These are phyloP conservation scores for Saussurea involucrata DNA, from an alignment of 129 eudicot species.

Conservation along the genomic window DNA sequence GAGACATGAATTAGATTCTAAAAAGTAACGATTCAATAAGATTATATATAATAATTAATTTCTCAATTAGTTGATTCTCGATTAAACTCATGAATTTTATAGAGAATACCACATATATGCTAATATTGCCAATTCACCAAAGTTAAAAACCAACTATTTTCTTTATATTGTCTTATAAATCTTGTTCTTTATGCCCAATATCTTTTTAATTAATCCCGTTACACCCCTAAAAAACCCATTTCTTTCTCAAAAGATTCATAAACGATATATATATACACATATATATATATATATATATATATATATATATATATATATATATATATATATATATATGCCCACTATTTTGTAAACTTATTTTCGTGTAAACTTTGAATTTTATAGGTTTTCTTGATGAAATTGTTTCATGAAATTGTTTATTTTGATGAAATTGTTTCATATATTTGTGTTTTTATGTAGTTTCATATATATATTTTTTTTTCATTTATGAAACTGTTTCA, in stretches of 20 bases:
- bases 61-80: not conserved
- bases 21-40: slow-evolving; percentile 14
- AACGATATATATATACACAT: not conserved
- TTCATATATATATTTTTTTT: too few relatives aligned
- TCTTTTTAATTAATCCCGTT: not conserved
- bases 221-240: not conserved
- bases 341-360: too few relatives aligned
- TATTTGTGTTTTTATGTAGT: too few relatives aligned
- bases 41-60: not conserved
- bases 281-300: too few relatives aligned
- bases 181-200: not conserved
- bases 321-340: not conserved
- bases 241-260: not conserved
- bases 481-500: too few relatives aligned
- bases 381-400: too few relatives aligned
- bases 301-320: not conserved
- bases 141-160: slow-evolving; percentile 15
- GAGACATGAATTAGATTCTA: not conserved
- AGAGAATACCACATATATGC: slow-evolving; percentile 11
- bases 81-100: slow-evolving; percentile 13
- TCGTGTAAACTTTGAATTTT: too few relatives aligned
- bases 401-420: too few relatives aligned
- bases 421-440: too few relatives aligned
- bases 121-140: slow-evolving; percentile 26
- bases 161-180: not conserved